Conservation (phyloP, 202 grass and related monocot genomes). For the Alloteropsis angusta region DNA sequence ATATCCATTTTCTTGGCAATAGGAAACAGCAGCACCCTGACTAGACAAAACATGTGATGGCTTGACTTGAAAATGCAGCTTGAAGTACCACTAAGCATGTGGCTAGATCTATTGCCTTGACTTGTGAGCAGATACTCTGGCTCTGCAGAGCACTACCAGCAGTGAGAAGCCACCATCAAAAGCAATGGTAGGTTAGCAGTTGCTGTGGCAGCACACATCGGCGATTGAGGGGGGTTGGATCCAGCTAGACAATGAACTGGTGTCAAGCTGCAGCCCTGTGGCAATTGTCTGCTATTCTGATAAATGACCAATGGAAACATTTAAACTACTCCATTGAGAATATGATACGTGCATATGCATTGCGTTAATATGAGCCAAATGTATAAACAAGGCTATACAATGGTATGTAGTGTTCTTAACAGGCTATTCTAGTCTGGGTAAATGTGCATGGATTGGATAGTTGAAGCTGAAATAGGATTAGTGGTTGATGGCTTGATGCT, state of each 20-base stretch:
- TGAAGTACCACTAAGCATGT: neutral
- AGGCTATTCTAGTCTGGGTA: neutral
- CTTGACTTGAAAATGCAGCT: neutral
- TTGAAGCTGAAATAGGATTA: neutral
- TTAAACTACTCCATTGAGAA: neutral
- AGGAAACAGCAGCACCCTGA: neutral
- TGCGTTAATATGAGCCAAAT: neutral
- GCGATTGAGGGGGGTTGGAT: neutral
- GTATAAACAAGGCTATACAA: neutral
- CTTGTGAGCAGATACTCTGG: neutral
- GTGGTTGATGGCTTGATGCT: neutral
- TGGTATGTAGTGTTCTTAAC: neutral
- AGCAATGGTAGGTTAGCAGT: neutral
- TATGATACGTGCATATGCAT: neutral
- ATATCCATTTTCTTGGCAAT: neutral
- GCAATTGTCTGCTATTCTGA: neutral
- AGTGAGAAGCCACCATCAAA: neutral
- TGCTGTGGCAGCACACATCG: neutral
- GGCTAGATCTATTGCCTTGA: neutral
- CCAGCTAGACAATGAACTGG: neutral
- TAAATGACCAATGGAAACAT: neutral
- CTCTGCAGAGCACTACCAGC: neutral
- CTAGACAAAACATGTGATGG: neutral
- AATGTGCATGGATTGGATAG: neutral
- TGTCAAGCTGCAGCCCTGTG: neutral